Percentiles rank a stretch among this genome's conserved stretches.
Evolutionary conservation across 2,329 filamentous ascomycete genomes (phyloP).

Genomic region (Fusarium chuoi): DNA sequence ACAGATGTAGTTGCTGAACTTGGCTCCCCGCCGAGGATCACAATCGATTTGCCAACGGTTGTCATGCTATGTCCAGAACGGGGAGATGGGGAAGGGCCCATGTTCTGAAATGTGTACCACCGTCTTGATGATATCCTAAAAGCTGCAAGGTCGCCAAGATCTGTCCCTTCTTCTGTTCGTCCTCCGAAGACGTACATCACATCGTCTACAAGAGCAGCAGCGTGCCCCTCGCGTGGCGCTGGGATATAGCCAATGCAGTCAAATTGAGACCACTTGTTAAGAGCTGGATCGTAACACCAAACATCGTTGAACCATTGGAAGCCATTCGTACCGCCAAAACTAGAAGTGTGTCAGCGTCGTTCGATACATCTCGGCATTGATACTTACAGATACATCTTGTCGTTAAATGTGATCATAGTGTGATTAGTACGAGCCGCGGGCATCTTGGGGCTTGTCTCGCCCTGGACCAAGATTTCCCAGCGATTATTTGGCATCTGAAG

Average conservation of each 20-base stretch:
- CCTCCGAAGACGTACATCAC: constrained; percentile 99
- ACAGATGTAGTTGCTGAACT: constrained; percentile 85
- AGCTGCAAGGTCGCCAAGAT: constrained; percentile 92
- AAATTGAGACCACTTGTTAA: constrained; percentile 86
- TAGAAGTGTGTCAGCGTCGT: constrained; percentile 49
- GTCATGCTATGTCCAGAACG: constrained; percentile 99
- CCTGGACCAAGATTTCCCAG: constrained; percentile 90
- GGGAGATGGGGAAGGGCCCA: constrained; percentile 94
- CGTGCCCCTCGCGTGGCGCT: constrained; percentile 91
- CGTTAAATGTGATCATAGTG: constrained; percentile 88
- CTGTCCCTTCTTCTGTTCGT: constrained; percentile 90
- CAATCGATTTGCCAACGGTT: constrained; percentile 88
- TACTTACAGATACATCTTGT: constrained; percentile 90
- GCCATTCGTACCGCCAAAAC: constrained; percentile 97
- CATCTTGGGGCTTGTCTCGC: constrained; percentile 64
- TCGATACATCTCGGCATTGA: not conserved
- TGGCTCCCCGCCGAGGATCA: constrained; percentile 93
- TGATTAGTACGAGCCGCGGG: constrained; percentile 96
- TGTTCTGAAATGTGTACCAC: constrained; percentile 99
- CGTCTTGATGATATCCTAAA: constrained; percentile 78
- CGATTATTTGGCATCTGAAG: constrained; percentile 89
- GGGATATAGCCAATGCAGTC: constrained; percentile 99
- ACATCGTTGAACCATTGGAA: constrained; percentile 99
- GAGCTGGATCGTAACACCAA: constrained; percentile 89
- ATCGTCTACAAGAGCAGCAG: constrained; percentile 91